Evolutionary conservation across 2,329 filamentous ascomycete genomes (phyloP).

Genomic region (Sclerotinia glacialis): DNA sequence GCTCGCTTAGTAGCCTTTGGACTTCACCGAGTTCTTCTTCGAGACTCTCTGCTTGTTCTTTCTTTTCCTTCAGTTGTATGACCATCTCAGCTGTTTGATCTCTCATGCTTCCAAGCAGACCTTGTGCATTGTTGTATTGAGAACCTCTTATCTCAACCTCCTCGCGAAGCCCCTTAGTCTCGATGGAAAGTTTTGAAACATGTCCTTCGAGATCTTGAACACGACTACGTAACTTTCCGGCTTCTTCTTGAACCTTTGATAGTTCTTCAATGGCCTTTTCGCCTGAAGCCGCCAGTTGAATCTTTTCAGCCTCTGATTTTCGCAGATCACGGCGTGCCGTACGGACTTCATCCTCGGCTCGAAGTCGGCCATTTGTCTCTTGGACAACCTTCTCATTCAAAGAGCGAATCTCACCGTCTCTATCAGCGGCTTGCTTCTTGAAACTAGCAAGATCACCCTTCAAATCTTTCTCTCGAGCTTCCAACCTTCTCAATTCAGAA

Average conservation of each 20-base stretch:
- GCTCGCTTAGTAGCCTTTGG: conserved; percentile 79
- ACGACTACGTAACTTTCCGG: conserved; percentile 60
- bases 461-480: conserved; percentile 78
- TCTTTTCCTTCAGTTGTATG: conserved; percentile 86
- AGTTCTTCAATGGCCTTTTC: conserved; percentile 73
- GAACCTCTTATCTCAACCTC: conserved; percentile 81
- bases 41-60: conserved; percentile 75
- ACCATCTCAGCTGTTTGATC: conserved; percentile 86
- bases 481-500: conserved; percentile 68
- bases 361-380: conserved; percentile 68
- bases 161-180: conserved; percentile 67
- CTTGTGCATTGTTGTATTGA: conserved; percentile 82
- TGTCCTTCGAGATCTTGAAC: conserved; percentile 71
- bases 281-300: conserved; percentile 69
- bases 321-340: conserved; percentile 74
- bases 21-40: conserved; percentile 92
- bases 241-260: conserved; percentile 67
- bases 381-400: conserved; percentile 76
- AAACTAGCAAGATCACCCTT: conserved; percentile 68
- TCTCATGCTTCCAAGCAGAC: conserved; percentile 85
- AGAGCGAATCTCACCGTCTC: conserved; percentile 72
- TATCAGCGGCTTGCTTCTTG: conserved; percentile 68
- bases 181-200: conserved; percentile 62
- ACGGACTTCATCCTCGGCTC: conserved; percentile 75
- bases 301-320: conserved; percentile 73